A percentile compares a stretch with the other conserved stretches of the same genome.
Conservation (phyloP, 768 basidiomycete species). For the Leccinellum albellum region DNA sequence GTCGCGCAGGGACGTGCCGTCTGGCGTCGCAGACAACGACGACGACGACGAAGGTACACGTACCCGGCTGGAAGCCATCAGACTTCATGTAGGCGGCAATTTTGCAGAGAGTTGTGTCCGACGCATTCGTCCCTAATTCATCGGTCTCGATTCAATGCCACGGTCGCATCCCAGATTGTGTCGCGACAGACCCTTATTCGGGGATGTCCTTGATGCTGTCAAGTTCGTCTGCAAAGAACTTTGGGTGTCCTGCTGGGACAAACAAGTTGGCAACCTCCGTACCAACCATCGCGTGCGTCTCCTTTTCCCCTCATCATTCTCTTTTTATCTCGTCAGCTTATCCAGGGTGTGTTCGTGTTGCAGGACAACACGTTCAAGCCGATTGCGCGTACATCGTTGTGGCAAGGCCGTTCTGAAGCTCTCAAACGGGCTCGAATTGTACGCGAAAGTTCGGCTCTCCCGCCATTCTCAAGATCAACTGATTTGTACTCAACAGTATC, state of each 20-base stretch:
- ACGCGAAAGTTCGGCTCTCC: slow-evolving; percentile 17
- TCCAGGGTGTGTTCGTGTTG: slow-evolving; percentile 86
- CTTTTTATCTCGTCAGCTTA: background rate
- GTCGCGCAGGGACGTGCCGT: slow-evolving; percentile 5
- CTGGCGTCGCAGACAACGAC: slow-evolving; percentile 31
- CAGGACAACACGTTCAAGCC: slow-evolving; percentile 92
- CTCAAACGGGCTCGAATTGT: slow-evolving; percentile 70
- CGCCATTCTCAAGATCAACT: background rate
- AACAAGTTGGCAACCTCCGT: slow-evolving; percentile 91
- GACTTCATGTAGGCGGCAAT: slow-evolving; percentile 81
- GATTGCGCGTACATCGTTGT: slow-evolving; percentile 74
- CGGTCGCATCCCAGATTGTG: slow-evolving; percentile 51
- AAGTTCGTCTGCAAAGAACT: slow-evolving; percentile 97
- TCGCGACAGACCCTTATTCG: slow-evolving; percentile 68
- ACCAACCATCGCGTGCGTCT: slow-evolving; percentile 84
- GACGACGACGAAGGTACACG: slow-evolving; percentile 75
- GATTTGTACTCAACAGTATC: slow-evolving; percentile 49
- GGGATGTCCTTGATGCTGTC: slow-evolving; percentile 83
- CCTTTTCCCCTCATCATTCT: background rate
- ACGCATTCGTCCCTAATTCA: background rate
- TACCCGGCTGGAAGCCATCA: slow-evolving; percentile 74
- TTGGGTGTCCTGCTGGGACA: slow-evolving; percentile 90
- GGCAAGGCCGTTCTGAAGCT: slow-evolving; percentile 75
- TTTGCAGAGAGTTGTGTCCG: slow-evolving; percentile 60
- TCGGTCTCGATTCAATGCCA: background rate